Percentiles rank a stretch among this genome's conserved stretches.
These are phyloP conservation scores for Beauveria sp. DNA, from an alignment of 2,329 filamentous ascomycete species.

Conservation along the genomic window DNA sequence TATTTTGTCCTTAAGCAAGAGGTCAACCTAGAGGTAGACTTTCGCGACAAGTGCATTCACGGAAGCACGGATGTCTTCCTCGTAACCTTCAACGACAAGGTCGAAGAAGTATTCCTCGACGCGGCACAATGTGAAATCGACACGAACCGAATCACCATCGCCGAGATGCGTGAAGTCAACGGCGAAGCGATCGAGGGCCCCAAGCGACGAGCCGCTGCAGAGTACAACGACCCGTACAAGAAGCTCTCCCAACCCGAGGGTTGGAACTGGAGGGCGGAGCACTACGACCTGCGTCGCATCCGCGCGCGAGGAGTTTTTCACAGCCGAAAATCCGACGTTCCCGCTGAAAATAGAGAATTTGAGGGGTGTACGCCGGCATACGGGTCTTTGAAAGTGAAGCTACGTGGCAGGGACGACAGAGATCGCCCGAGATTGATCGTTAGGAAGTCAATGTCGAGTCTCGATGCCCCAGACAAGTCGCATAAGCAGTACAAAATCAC, in stretches of 20 bases:
- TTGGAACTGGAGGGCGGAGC: slow-evolving; percentile 59
- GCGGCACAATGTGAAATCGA: slow-evolving; percentile 56
- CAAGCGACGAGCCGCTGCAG: slow-evolving; percentile 32
- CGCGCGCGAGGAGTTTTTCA: slow-evolving; percentile 51
- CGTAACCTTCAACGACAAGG: slow-evolving; percentile 52
- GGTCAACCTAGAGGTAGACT: slow-evolving; percentile 84
- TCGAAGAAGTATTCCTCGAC: slow-evolving; percentile 52
- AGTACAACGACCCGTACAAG: slow-evolving; percentile 60
- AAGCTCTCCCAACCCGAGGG: slow-evolving; percentile 52
- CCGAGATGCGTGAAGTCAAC: slow-evolving; percentile 28
- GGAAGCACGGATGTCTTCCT: slow-evolving; percentile 79
- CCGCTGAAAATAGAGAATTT: slow-evolving; percentile 47
- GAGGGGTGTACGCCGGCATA: slow-evolving; percentile 50
- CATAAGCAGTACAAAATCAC: slow-evolving; percentile 42
- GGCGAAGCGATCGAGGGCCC: slow-evolving; percentile 29
- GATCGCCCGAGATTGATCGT: slow-evolving; percentile 36
- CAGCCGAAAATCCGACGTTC: slow-evolving; percentile 43
- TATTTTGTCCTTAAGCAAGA: slow-evolving; percentile 70
- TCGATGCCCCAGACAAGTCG: slow-evolving; percentile 29
- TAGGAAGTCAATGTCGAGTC: slow-evolving; percentile 32
- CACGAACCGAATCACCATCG: slow-evolving; percentile 44
- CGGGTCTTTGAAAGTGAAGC: slow-evolving; percentile 41
- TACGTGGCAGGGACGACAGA: slow-evolving; percentile 32
- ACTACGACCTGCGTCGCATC: slow-evolving; percentile 67
- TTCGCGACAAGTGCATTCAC: slow-evolving; percentile 63